Evolutionary conservation across 23 red algal genomes (phyloP), one percentile per base, ranked within the genome.

Genomic region (Gracilaria domingensis): DNA sequence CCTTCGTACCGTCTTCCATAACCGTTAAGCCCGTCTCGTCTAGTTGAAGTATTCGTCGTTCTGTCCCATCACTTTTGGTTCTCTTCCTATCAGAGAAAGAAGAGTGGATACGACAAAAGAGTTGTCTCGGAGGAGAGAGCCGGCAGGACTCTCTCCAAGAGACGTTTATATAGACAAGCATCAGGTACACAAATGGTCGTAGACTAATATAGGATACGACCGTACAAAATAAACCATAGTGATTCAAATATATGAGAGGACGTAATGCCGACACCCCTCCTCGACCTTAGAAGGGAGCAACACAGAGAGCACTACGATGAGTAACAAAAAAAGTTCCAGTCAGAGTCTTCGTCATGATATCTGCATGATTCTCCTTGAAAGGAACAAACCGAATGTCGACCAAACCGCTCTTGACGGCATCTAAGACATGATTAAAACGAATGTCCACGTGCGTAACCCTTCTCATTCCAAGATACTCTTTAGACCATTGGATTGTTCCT

Each of bases 401-500:
- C 16, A 54, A 17, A 16, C 61, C 18, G 21, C 36, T 20, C 28
- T 45, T 23, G 0, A 72, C 82, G 73, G 62, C 57, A 65, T 70
- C 30, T 12, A 25, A 12, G 13, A 45, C 61, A 73, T 71, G 62
- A 49, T 86, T 16, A 54, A 8, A 55, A 8, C 57, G 35, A 21
- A 73, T 11, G n/a, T 86, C 57, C 8, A 86, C 38, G 65, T 74
- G 60, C 39, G 39, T 86, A 12, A 72, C 82, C 49, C 49, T 74
- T 49, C 81, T 26, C 38, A 61, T n/a, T n/a, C n/a, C n/a, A n/a
- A n/a, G n/a, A n/a, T n/a, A n/a, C n/a, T n/a, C n/a, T n/a, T n/a
- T n/a, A n/a, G n/a, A n/a, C n/a, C n/a, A n/a, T n/a, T n/a, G n/a
- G n/a, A n/a, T n/a, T n/a, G n/a, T n/a, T n/a, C n/a, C n/a, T n/a